Evolutionary conservation across 805 yeast genomes (phyloP), one percentile per base, ranked within the genome.

Genomic region (Candida corydali): DNA sequence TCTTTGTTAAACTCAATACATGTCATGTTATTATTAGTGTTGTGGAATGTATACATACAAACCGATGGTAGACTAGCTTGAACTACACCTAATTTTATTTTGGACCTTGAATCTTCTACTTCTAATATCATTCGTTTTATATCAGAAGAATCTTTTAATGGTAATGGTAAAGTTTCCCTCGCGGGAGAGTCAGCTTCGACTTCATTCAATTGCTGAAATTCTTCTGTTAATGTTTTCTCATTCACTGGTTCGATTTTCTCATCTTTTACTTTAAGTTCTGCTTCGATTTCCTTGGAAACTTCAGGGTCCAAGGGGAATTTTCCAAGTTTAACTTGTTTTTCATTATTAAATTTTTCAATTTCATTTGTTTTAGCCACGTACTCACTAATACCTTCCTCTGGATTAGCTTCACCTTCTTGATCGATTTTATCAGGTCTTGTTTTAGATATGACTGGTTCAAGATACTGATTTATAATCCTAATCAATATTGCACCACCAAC

Each of bases 21-120:
- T n/a, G 94, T 85, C 72, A 93, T 67, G 43, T 85, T 94, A 46
- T 83, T 82, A 55, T 86, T 82, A 8, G 97, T 86, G 61, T 93
- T 93, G 68, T 93, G 98, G 65, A 93, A 89, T 1, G 98, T 91
- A 66, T 93, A 93, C 95, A 91, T 86, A 61, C 98, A 93, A 24
- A 91, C 95, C 39, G 95, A 84, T 16, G 98, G 98, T 17, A 91
- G 76, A 16, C 87, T 69, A 3, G 94, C 83, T 61, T 85, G 96
- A 22, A 75, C 61, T 6, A 52, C 36, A 17, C 79, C 85, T 35
- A 91, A 57, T 46, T 69, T 74, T 41, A 91, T 78, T 44, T 82
- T 77, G 23, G 85, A 76, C 41, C 96, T 71, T 7, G 91, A 78
- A 58, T 91, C 98, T 50, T 79, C 86, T 20, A 93, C 86, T 40